Base-by-base conservation (phyloP, 2,329 filamentous ascomycete genomes). In the Hypoxylon sp. region DNA sequence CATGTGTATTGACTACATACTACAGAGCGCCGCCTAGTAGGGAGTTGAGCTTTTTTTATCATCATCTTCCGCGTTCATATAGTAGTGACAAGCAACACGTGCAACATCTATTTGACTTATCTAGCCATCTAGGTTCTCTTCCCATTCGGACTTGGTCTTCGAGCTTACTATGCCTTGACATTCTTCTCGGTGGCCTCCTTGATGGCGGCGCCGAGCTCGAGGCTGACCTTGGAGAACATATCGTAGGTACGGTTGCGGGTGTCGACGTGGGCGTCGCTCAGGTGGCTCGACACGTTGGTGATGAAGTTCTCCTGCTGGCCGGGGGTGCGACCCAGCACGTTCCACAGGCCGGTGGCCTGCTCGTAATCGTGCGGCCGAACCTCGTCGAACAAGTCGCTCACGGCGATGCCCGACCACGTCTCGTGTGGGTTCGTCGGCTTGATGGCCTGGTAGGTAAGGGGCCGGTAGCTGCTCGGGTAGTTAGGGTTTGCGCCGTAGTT, bases 271-370 rank as follows among this genome's bases (percentile, higher is more conserved):
- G 86, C 87, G 52, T 76, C 82, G 46, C 77, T 78, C 65, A 90
- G 75, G 69, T 89, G 86, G 2, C 78, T 85, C 2, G 86, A 76
- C 17, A 90, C 80, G 67, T 89, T 90, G 59, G 79, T 73, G 39
- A 90, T 76, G 60, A 88, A 87, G 73, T 87, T 86, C 2, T 86
- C 82, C 75, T 89, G 87, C 72, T 89, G 87, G 2, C 85, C 87
- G 2, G 76, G 68, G 2, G 79, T 79, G 22, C 76, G 77, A 48
- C 82, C 83, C 2, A 83, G 75, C 17, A 83, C 79, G 46, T 80
- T 71, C 83, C 83, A 87, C 13, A 86, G 76, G 3, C 74, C 77
- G 51, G 76, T 77, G 46, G 68, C 69, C 56, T 70, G 71, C 58
- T 70, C 71, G 37, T 82, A 87, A 71, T 87, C 85, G 22, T 80